A percentile compares a stretch with the other conserved stretches of the same genome.
Evolutionary conservation across 2,329 filamentous ascomycete genomes (phyloP).

Genomic region (Aspergillus sojae): DNA sequence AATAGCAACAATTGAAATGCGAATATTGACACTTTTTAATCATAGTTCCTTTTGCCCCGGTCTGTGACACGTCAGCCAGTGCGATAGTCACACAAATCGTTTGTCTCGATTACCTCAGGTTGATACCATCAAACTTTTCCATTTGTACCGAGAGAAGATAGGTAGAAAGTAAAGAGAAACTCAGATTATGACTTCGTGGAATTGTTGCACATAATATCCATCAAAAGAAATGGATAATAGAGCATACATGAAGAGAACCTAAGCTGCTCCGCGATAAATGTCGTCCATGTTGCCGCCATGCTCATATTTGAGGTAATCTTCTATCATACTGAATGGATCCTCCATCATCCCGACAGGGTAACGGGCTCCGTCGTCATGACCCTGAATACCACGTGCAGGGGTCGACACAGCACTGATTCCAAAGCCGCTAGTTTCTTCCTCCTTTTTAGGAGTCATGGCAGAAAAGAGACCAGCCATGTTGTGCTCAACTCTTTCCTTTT

Average conservation of each 20-base stretch:
- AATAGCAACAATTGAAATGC: background rate
- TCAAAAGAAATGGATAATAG: background rate
- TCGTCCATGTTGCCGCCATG: slow-evolving; percentile 15
- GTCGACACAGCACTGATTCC: background rate
- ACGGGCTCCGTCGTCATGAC: background rate
- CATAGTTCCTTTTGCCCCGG: background rate
- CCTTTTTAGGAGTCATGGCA: background rate
- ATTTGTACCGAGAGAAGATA: no score
- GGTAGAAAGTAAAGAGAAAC: no score
- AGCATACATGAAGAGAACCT: background rate
- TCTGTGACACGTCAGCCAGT: background rate
- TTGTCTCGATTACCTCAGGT: background rate
- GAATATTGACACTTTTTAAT: background rate
- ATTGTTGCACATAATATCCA: background rate
- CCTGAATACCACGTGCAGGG: no score
- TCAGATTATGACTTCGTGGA: no score
- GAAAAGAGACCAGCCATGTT: background rate
- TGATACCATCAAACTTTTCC: background rate
- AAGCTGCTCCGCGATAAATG: slow-evolving; percentile 15
- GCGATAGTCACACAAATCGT: background rate
- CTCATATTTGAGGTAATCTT: slow-evolving; percentile 3
- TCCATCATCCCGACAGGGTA: background rate
- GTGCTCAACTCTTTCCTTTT: background rate
- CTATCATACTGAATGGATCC: slow-evolving; percentile 1
- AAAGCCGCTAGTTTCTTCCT: background rate